Evolutionary conservation across 2,329 filamentous ascomycete species (phyloP), one percentile per base, ranked within the genome.

Genomic region (Pseudopithomyces chartarum): DNA sequence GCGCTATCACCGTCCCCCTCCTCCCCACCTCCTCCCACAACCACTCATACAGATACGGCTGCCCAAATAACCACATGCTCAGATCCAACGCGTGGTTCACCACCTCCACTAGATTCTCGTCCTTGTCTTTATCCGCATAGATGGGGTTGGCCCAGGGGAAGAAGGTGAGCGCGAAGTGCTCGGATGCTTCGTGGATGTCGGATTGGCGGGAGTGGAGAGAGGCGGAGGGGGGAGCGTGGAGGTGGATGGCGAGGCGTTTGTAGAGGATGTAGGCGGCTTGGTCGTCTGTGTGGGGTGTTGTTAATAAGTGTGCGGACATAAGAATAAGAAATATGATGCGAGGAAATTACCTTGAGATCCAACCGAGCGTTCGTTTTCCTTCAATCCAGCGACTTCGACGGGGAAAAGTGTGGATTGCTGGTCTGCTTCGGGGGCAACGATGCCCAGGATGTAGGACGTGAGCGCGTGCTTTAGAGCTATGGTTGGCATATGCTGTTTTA

Each of bases 131-230:
- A 34, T 74, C 72, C 11, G 53, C 52, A 11, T 59, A 59, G 2
- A 52, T 43, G 2, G 72, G 72, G 48, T 72, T 68, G 5, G 69
- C 68, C 72, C 72, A 74, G 1, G 71, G 69, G 46, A 74, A 74
- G 59, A 74, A 74, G 0, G 69, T 68, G 5, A 74, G 61, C 4
- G 65, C 61, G 57, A 74, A 74, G 55, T 71, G 67, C 48, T 73
- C 69, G 1, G 72, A 71, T n/a, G 70, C 69, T 64, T 73, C 69
- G 34, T 65, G 66, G 10, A 69, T 65, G n/a, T 63, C 58, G 11
- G 67, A 65, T 26, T 62, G 53, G 32, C 56, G 23, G 22, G 56
- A 19, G 54, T 50, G 40, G 33, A 49, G 38, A 33, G 42, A 48
- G 6, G 53, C 32, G 12, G 54, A 44, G 2, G 45, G 57, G 34